Evolutionary conservation across 768 basidiomycete species (phyloP), one percentile per base, ranked within the genome.

Genomic region (Xerocomellus amylosporus): DNA sequence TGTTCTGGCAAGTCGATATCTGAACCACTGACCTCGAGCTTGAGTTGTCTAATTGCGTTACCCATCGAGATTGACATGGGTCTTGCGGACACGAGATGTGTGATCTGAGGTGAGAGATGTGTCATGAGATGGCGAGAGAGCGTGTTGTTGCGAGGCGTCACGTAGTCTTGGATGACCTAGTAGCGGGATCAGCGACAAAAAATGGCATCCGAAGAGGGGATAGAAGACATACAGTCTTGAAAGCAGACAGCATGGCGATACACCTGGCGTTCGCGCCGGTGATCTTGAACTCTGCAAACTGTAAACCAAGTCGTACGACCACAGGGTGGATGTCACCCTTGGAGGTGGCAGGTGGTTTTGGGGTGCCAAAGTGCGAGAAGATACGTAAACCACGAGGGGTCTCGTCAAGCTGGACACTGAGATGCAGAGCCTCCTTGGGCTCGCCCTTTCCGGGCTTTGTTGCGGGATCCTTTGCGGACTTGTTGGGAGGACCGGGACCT

Each of bases 61-160:
- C 94, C 93, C 90, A 95, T 93, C 24, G 92, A 90, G 20, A 93
- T 85, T 17, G 91, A 89, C 88, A 95, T 89, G 0, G 93, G 90
- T 46, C 94, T 80, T 19, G 92, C 90, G 38, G 86, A 82, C 8
- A 93, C 90, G 10, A 96, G 81, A 71, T 95, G 87, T 17, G 86
- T 87, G 61, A 97, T 96, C 79, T 97, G 94, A 20, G 92, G 91
- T 4, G 92, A 93, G 38, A 97, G 80, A 72, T 95, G 84, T 10
- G 89, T 90, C 82, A 92, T 90, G 43, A 97, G 80, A 75, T 97
- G 93, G 51, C 93, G 83, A 12, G 93, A 89, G 30, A 97, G 82
- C 2, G 91, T 92, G 49, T 84, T 93, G 60, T 93, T 86, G 3
- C 82, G 82, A 8, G 94, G 94, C 8, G 93, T 94, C 44, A 80